Evolutionary conservation across 1,284 basidiomycete species (phyloP), one percentile per base, ranked within the genome.

Genomic region (Ustilago vetiveriae): DNA sequence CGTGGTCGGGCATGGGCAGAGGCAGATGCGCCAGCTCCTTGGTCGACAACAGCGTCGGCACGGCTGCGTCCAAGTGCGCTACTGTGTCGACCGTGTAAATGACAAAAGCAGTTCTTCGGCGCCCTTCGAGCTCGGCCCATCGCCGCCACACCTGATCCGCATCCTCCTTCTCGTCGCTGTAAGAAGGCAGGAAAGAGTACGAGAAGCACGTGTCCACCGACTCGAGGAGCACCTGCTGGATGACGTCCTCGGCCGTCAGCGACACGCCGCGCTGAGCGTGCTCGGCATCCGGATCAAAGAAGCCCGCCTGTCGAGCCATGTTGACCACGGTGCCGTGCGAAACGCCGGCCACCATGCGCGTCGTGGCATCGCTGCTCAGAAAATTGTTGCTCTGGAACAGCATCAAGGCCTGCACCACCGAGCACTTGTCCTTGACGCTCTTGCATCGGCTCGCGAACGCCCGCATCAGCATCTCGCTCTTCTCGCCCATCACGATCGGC

Each of bases 401-500:
- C 57, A 76, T 65, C 36, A 78, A 46, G 17, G 74, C 45, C 46
- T 76, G 73, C n/a, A 78, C 74, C 53, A 76, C 74, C 33, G 74
- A 59, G 53, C 66, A 62, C 49, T 57, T 66, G 56, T 78, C 75
- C 54, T 57, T 66, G 43, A 55, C 40, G 37, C 56, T 60, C 50
- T 67, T 66, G 66, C 71, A 73, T 21, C 65, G 57, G 23, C 50
- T 55, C 30, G 74, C 53, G 51, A 78, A 78, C 19, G 53, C 41
- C 16, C 74, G 62, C 50, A 73, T 66, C 48, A 78, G 59, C 75
- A 72, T 72, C 22, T 78, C 75, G 22, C 53, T 58, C 59, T 78
- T 78, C 36, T 74, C 74, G 30, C 42, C 58, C 74, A 75, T 74
- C 48, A 78, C 75, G 37, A 78, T 60, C 17, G 75, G 74, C 50